phyloP scores from a whole-genome alignment of 2,329 filamentous ascomycete species.

The Aspergillus glaucus region DNA sequence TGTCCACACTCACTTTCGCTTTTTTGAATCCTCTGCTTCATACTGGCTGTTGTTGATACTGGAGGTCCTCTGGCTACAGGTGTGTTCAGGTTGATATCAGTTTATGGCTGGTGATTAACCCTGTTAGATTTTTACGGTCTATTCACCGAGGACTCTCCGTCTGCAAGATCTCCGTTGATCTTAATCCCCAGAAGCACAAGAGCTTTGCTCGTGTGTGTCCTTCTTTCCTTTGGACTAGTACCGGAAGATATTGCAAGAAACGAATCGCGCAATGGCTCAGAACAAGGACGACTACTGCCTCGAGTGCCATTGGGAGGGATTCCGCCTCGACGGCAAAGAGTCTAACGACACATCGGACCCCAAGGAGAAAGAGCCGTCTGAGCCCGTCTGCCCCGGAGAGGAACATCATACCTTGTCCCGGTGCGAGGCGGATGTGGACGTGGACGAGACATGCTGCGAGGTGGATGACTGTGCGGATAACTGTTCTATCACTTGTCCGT shows the following conservation, averaged over 20 bases:
- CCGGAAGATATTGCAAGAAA: not conserved
- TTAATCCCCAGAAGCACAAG: not conserved
- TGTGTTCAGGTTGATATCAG: no score
- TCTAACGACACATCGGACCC: constrained; percentile 15
- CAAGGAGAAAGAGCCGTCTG: constrained; percentile 11
- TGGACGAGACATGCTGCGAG: constrained; percentile 34
- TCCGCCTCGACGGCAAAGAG: constrained; percentile 29
- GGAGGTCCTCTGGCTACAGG: no score
- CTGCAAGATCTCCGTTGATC: no score
- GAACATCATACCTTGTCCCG: constrained; percentile 21
- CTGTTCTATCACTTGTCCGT: constrained; percentile 32
- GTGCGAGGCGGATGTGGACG: constrained; percentile 25
- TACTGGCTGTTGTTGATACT: not conserved
- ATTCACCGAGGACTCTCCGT: no score
- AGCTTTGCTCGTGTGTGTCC: not conserved
- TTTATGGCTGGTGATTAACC: not conserved
- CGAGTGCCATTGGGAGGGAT: constrained; percentile 37
- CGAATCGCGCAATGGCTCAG: not conserved
- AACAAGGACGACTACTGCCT: constrained; percentile 25
- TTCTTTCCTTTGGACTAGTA: no score
- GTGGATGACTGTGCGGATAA: constrained; percentile 29
- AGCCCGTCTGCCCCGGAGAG: constrained; percentile 26
- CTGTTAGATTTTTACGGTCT: not conserved
- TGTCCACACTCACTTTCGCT: no score
- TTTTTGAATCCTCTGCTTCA: not conserved